Evolutionary conservation across 2,329 filamentous ascomycete species (phyloP), one percentile per base, ranked within the genome.

Genomic region (Phaeosphaeria sp.): DNA sequence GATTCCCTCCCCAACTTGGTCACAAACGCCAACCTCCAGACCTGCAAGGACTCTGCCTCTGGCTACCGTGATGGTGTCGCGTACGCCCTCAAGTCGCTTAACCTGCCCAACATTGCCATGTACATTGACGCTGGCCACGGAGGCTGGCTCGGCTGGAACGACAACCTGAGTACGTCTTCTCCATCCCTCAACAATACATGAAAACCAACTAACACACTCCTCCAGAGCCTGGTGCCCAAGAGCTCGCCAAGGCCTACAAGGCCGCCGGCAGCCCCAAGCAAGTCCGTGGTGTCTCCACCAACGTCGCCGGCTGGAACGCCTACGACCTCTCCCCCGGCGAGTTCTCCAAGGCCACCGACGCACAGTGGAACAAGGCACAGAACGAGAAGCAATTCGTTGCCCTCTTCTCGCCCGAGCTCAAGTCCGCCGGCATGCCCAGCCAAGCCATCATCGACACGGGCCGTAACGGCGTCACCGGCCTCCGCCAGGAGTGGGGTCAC

Each of bases 121-220:
- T 89, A 89, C 74, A 75, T 89, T 43, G 87, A 89, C 67, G 86
- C 86, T 21, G 87, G 85, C 63, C 87, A 89, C 74, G 86, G 84
- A 49, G 86, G 87, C 65, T 89, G 87, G 87, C 81, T 89, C 51
- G 87, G 87, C 72, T 89, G 86, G 86, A 77, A 83, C 52, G 86
- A 84, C 68, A 89, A 89, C 77, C 80, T 87, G 52, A 72, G 73
- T 59, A 68, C 27, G 30, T 25, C 25, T 27, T 23, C 21, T 5
- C 20, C n/a, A n/a, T 39, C 9, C 15, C 30, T 39, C 6, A 13
- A 20, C 6, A 11, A 23, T 30, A 43, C 41, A 18, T 18, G 21
- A 51, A 55, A 64, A 64, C 69, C 47, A 18, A 20, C 6, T 1
- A 23, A 17, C 25, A 39, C n/a, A 6, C 3, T 15, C 30, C 11